Conservation (phyloP, 2,329 filamentous ascomycete species). For the Tolypocladium endophyticum region DNA sequence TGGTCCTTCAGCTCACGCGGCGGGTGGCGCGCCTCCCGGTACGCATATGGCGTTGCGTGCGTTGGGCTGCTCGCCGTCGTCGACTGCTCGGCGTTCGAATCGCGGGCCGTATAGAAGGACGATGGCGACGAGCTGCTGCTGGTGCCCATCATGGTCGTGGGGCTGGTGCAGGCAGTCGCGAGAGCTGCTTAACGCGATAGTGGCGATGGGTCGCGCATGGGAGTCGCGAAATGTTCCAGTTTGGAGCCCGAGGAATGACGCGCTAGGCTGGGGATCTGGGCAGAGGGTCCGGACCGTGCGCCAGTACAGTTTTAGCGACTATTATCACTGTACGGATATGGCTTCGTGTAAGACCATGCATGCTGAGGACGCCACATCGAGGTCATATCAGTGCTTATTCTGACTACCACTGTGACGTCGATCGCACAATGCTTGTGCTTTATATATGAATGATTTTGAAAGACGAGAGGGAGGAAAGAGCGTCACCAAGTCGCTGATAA, state of each 20-base stretch:
- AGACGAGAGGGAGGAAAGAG: too few species aligned
- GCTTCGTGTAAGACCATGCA: not conserved
- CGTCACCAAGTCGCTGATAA: not conserved
- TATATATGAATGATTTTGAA: too few species aligned
- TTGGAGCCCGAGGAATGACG: not conserved
- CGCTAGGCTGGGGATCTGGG: not conserved
- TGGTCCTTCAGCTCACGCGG: slow-evolving; percentile 56
- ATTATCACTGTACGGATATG: not conserved
- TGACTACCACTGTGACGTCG: not conserved
- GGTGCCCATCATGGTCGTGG: not conserved
- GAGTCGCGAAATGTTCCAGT: not conserved
- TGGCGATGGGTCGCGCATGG: not conserved
- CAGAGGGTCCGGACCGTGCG: not conserved
- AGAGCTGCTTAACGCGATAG: not conserved
- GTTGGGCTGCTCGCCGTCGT: slow-evolving; percentile 25
- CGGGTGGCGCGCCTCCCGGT: slow-evolving; percentile 44
- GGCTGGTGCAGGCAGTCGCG: not conserved
- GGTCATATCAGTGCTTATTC: not conserved
- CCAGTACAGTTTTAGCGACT: not conserved
- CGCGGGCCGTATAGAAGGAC: slow-evolving; percentile 25
- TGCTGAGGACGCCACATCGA: not conserved
- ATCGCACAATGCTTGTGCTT: not conserved
- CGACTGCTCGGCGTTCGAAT: slow-evolving; percentile 16
- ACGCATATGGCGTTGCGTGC: slow-evolving; percentile 23
- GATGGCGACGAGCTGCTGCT: slow-evolving; percentile 18